Evolutionary conservation across 2,329 filamentous ascomycete species (phyloP).

Genomic region (Fusarium lyarnte): DNA sequence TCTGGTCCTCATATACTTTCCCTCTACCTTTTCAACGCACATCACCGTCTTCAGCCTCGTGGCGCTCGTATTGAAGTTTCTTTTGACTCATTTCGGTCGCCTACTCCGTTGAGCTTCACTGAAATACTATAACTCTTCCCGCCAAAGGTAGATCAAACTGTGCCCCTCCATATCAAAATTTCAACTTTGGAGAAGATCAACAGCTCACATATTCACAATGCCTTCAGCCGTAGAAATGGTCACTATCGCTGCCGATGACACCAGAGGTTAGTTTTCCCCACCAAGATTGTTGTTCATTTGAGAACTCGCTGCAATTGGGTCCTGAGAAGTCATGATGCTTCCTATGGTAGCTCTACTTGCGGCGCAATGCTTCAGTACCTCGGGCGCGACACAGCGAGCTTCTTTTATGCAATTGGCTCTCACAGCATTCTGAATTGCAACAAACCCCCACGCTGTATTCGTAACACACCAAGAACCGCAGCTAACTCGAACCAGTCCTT

Average conservation of each 20-base stretch:
- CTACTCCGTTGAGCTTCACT: slow-evolving; percentile 26
- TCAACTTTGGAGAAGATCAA: slow-evolving; percentile 22
- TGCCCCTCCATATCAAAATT: slow-evolving; percentile 32
- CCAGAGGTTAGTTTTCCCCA: slow-evolving; percentile 50
- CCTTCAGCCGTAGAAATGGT: slow-evolving; percentile 52
- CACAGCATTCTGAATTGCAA: background rate
- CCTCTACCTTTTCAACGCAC: background rate
- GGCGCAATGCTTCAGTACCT: background rate
- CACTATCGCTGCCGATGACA: slow-evolving; percentile 57
- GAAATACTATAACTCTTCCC: slow-evolving; percentile 21
- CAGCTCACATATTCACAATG: slow-evolving; percentile 40
- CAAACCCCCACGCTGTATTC: background rate
- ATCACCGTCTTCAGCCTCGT: slow-evolving; percentile 22
- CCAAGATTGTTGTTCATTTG: background rate
- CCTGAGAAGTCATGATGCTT: slow-evolving; percentile 15
- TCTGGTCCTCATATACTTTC: slow-evolving; percentile 1
- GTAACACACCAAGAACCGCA: background rate
- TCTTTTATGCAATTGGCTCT: background rate
- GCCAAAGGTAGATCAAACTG: slow-evolving; percentile 18
- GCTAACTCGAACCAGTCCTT: slow-evolving; percentile 70
- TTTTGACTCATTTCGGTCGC: slow-evolving; percentile 19
- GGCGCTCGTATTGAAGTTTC: slow-evolving; percentile 27
- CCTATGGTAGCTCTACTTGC: background rate
- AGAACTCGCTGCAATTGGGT: background rate
- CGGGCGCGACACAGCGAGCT: background rate